A percentile compares a stretch with the other conserved stretches of the same genome.
Conservation (phyloP, 1,284 basidiomycete species). For the Cystobasidium sp. region DNA sequence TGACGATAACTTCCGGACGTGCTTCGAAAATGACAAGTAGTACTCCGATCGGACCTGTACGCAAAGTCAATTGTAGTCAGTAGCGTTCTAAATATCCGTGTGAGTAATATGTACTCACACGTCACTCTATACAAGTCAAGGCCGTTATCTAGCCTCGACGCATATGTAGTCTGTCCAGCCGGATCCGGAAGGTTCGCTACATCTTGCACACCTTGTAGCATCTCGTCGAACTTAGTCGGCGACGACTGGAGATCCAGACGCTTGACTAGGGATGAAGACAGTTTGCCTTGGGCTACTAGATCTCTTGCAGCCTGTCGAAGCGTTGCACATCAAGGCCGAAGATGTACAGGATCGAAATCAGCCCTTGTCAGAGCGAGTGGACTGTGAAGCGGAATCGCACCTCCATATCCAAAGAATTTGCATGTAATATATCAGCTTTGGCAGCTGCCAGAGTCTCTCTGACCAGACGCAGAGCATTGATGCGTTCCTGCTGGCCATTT, state of each 20-base stretch:
- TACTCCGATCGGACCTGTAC: slow-evolving; percentile 78
- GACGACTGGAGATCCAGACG: slow-evolving; percentile 79
- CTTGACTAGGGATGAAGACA: slow-evolving; percentile 79
- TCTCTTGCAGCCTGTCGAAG: slow-evolving; percentile 68
- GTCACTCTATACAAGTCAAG: slow-evolving; percentile 91
- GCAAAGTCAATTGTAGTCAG: neutral
- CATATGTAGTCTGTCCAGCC: slow-evolving; percentile 83
- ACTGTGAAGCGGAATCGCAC: slow-evolving; percentile 58
- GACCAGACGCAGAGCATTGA: slow-evolving; percentile 73
- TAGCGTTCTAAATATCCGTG: neutral
- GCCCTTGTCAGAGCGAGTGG: neutral
- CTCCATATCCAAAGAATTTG: slow-evolving; percentile 78
- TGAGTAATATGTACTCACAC: slow-evolving; percentile 60
- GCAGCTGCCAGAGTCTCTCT: slow-evolving; percentile 67
- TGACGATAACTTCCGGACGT: slow-evolving; percentile 95
- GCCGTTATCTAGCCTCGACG: slow-evolving; percentile 79
- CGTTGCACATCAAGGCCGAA: too few relatives aligned
- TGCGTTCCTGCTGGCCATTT: slow-evolving; percentile 63
- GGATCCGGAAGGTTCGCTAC: slow-evolving; percentile 86
- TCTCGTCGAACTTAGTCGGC: slow-evolving; percentile 89
- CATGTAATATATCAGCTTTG: slow-evolving; percentile 72
- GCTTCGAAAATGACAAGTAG: slow-evolving; percentile 97
- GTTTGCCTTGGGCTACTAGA: slow-evolving; percentile 79
- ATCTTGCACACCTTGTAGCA: slow-evolving; percentile 86
- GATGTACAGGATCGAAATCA: neutral